Percentiles rank a stretch among this genome's conserved stretches.
phyloP scores from a whole-genome alignment of 805 yeast species.

The Metschnikowia kunwiensis region DNA sequence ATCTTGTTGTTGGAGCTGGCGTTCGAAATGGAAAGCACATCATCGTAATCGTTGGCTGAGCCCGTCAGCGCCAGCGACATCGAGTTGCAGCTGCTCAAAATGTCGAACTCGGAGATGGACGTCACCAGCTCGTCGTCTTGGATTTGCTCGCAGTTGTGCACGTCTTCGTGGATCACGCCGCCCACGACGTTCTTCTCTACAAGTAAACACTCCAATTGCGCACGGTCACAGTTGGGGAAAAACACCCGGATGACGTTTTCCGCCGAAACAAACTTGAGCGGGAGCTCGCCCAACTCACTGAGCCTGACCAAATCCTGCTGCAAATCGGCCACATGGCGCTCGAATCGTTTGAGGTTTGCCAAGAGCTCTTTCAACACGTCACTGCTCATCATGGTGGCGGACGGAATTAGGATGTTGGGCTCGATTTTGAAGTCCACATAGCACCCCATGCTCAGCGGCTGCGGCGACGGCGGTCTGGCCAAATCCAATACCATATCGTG shows the following conservation, averaged over 20 bases:
- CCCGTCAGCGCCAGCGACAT: constrained; percentile 16
- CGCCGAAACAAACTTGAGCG: constrained; percentile 46
- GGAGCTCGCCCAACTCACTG: constrained; percentile 64
- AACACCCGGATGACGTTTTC: constrained; percentile 46
- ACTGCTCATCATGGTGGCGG: constrained; percentile 30
- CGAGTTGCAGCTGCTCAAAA: constrained; percentile 19
- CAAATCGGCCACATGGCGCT: constrained; percentile 41
- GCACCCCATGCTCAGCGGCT: constrained; percentile 21
- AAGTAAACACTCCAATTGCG: constrained; percentile 53
- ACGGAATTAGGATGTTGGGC: constrained; percentile 29
- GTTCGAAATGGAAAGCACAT: constrained; percentile 13
- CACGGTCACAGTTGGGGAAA: constrained; percentile 68
- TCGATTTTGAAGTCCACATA: constrained; percentile 35
- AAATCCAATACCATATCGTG: constrained; percentile 18
- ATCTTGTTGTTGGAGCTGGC: constrained; percentile 6
- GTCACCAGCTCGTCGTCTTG: constrained; percentile 10
- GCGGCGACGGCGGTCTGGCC: constrained; percentile 15
- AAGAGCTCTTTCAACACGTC: constrained; percentile 27
- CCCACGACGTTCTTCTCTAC: constrained; percentile 56
- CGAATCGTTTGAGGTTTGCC: constrained; percentile 25
- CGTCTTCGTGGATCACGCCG: constrained; percentile 48
- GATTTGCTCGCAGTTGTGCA: constrained; percentile 8
- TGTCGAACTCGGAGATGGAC: constrained; percentile 16
- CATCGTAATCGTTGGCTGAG: constrained; percentile 11
- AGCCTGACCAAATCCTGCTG: constrained; percentile 42